Evolutionary conservation across 2,329 filamentous ascomycete genomes (phyloP).

Genomic region (Neonectria coccinea): DNA sequence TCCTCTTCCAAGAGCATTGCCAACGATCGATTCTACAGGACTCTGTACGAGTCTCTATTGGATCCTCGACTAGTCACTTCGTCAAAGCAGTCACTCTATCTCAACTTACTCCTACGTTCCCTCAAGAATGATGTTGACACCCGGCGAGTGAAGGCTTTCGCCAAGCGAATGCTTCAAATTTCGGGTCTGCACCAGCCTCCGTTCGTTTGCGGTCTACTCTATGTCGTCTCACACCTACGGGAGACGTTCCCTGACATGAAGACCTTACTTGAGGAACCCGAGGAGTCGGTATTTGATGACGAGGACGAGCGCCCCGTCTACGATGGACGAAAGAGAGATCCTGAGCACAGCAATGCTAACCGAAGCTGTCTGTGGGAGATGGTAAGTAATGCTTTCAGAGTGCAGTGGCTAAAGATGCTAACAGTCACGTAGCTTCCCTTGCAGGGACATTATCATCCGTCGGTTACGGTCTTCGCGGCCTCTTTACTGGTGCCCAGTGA

Average conservation of each 20-base stretch:
- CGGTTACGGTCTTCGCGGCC: conserved; percentile 84
- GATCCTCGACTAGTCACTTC: conserved; percentile 89
- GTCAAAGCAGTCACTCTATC: conserved; percentile 94
- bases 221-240: conserved; percentile 85
- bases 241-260: conserved; percentile 83
- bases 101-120: conserved; percentile 90
- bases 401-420: conserved; percentile 32
- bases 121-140: conserved; percentile 91
- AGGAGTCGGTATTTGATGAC: conserved; percentile 75
- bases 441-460: conserved; percentile 86
- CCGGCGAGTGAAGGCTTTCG: conserved; percentile 93
- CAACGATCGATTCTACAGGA: conserved; percentile 92
- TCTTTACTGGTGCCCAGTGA: conserved; percentile 76
- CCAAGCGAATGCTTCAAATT: conserved; percentile 91
- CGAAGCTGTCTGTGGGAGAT: conserved; percentile 94
- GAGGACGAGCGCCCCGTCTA: conserved; percentile 66
- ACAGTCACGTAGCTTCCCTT: conserved; percentile 49
- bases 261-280: conserved; percentile 82
- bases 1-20: conserved; percentile 83
- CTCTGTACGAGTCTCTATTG: conserved; percentile 92
- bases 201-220: conserved; percentile 93
- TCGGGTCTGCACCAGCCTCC: conserved; percentile 89
- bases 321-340: conserved; percentile 90
- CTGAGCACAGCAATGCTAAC: conserved; percentile 93
- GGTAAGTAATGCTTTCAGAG: conserved; percentile 57